These are phyloP conservation scores for Diutina catenulata DNA, from an alignment of 1,139 yeast genomes.

Conservation along the genomic window DNA sequence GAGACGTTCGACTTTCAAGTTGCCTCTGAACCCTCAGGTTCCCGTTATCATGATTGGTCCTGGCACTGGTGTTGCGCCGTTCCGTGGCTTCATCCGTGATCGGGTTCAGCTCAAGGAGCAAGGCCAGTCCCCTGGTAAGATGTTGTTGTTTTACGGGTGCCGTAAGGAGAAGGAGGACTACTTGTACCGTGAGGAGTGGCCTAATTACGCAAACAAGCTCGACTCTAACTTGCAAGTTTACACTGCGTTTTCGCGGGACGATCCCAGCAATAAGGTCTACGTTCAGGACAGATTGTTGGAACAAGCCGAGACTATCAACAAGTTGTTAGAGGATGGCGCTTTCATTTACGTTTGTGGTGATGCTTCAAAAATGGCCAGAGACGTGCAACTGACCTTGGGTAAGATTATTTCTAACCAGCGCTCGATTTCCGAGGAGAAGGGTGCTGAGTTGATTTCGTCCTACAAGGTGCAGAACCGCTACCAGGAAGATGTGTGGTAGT, in stretches of 20 bases:
- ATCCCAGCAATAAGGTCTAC: slow-evolving; percentile 53
- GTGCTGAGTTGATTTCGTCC: slow-evolving; percentile 67
- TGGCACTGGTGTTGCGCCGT: slow-evolving; percentile 98
- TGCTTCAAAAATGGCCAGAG: slow-evolving; percentile 93
- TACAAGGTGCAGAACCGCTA: slow-evolving; percentile 78
- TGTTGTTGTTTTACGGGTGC: slow-evolving; percentile 77
- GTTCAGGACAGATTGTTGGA: slow-evolving; percentile 75
- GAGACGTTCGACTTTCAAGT: slow-evolving; percentile 87
- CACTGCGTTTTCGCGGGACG: slow-evolving; percentile 82
- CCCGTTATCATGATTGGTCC: slow-evolving; percentile 95
- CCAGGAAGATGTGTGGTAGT: slow-evolving; percentile 95
- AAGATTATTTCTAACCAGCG: slow-evolving; percentile 53
- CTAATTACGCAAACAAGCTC: slow-evolving; percentile 48
- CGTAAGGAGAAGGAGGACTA: slow-evolving; percentile 67
- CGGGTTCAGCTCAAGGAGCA: slow-evolving; percentile 38
- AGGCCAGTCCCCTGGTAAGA: slow-evolving; percentile 54
- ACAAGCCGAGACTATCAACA: slow-evolving; percentile 40
- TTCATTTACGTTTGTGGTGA: slow-evolving; percentile 95
- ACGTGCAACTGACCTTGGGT: slow-evolving; percentile 68
- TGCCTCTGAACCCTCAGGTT: slow-evolving; percentile 75
- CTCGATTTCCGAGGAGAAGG: slow-evolving; percentile 49
- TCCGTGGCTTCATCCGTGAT: slow-evolving; percentile 87
- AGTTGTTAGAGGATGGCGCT: slow-evolving; percentile 61
- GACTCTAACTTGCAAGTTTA: slow-evolving; percentile 59
- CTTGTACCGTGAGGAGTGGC: slow-evolving; percentile 82